A percentile compares a stretch with the other conserved stretches of the same genome.
These are phyloP conservation scores for Botrytis byssoidea DNA, from an alignment of 2,329 filamentous ascomycete genomes.

Conservation along the genomic window DNA sequence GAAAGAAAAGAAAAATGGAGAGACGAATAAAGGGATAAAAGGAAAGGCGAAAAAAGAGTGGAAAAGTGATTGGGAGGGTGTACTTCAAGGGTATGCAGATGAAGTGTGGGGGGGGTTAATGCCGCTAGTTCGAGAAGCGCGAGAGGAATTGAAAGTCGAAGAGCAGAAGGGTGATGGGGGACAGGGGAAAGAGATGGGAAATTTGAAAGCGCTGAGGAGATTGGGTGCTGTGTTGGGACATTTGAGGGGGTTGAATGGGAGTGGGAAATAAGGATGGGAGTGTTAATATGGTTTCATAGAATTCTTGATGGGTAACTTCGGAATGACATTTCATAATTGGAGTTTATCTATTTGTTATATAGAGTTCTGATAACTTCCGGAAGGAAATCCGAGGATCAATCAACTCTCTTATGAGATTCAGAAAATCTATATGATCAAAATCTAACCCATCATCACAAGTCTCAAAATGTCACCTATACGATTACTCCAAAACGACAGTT, in stretches of 20 bases:
- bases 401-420: too few relatives aligned
- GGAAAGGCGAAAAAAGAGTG: slow-evolving; percentile 22
- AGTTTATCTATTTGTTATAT: neutral
- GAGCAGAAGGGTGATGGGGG: neutral
- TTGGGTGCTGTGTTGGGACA: slow-evolving; percentile 32
- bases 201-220: slow-evolving; percentile 28
- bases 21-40: neutral
- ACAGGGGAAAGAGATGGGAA: slow-evolving; percentile 17
- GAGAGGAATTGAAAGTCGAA: slow-evolving; percentile 51
- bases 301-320: neutral
- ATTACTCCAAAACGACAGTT: too few relatives aligned
- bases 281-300: neutral
- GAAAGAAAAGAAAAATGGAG: neutral
- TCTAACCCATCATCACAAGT: too few relatives aligned
- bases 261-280: too few relatives aligned
- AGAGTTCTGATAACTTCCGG: neutral
- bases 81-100: slow-evolving; percentile 58
- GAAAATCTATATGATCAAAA: too few relatives aligned
- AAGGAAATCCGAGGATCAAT: neutral
- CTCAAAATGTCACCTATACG: too few relatives aligned
- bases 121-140: slow-evolving; percentile 55
- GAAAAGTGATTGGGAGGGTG: slow-evolving; percentile 48
- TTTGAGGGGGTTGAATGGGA: slow-evolving; percentile 13
- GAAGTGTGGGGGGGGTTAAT: slow-evolving; percentile 67
- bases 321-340: neutral